Conservation (phyloP, 805 yeast genomes). For the Kuraishia floccosa region DNA sequence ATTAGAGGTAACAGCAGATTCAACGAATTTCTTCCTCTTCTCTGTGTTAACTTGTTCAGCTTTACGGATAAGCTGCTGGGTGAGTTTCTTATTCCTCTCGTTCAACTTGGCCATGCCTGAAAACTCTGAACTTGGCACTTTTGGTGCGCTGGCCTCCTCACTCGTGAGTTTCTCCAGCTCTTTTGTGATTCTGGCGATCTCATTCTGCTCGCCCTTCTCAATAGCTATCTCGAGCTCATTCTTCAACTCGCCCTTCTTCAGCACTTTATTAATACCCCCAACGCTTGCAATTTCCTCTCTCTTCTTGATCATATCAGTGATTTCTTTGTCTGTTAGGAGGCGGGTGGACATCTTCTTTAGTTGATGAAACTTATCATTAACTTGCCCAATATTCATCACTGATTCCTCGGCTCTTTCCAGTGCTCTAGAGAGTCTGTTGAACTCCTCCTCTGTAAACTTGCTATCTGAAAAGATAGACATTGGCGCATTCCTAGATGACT, state of each 20-base stretch:
- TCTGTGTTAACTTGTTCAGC: constrained; percentile 66
- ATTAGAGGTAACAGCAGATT: constrained; percentile 30
- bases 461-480: constrained; percentile 76
- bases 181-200: constrained; percentile 28
- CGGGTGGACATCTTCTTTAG: constrained; percentile 52
- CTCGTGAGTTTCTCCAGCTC: constrained; percentile 23
- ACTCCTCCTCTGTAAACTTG: constrained; percentile 60
- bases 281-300: constrained; percentile 53
- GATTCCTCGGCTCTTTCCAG: constrained; percentile 43
- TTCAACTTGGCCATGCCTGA: constrained; percentile 71
- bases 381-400: constrained; percentile 52
- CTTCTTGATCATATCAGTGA: constrained; percentile 66
- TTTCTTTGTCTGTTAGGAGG: constrained; percentile 60
- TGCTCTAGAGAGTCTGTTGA: constrained; percentile 52
- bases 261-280: too few relatives aligned
- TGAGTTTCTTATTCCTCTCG: constrained; percentile 75
- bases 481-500: constrained; percentile 61
- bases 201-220: constrained; percentile 44
- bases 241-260: constrained; percentile 57
- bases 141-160: constrained; percentile 21
- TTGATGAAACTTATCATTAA: constrained; percentile 53
- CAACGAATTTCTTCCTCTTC: constrained; percentile 34
- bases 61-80: constrained; percentile 62
- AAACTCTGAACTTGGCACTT: too few relatives aligned
- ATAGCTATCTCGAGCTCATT: constrained; percentile 69